These are phyloP conservation scores for Cordyceps militaris DNA, from an alignment of 2,329 filamentous ascomycete species.

Conservation along the genomic window DNA sequence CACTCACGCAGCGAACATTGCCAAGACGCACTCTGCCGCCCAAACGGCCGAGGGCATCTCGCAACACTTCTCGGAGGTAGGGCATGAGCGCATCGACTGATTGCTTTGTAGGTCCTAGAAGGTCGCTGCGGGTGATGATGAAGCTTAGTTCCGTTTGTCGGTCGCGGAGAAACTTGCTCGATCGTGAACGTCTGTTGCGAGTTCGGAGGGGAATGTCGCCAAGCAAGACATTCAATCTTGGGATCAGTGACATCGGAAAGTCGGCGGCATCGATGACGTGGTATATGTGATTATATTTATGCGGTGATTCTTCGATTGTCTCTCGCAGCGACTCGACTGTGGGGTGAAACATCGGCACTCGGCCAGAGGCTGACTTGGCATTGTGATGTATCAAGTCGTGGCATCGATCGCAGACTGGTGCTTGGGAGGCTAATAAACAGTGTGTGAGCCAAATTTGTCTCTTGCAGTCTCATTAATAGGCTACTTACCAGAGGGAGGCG, in stretches of 20 bases:
- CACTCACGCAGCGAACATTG: slow-evolving; percentile 80
- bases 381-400: slow-evolving; percentile 74
- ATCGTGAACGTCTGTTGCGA: slow-evolving; percentile 69
- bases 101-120: slow-evolving; percentile 75
- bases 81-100: slow-evolving; percentile 84
- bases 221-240: slow-evolving; percentile 64
- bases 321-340: slow-evolving; percentile 72
- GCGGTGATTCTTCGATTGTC: slow-evolving; percentile 80
- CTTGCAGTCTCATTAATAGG: not conserved
- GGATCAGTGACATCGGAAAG: slow-evolving; percentile 89
- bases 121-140: slow-evolving; percentile 80
- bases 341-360: slow-evolving; percentile 67
- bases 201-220: slow-evolving; percentile 68
- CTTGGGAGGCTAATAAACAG: slow-evolving; percentile 20
- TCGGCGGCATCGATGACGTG: slow-evolving; percentile 93
- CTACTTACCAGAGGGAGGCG: not conserved
- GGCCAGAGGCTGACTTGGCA: slow-evolving; percentile 38
- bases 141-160: slow-evolving; percentile 77
- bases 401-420: slow-evolving; percentile 78
- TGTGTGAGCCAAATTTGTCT: slow-evolving; percentile 11
- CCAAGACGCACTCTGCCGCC: slow-evolving; percentile 72
- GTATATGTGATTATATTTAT: slow-evolving; percentile 90
- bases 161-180: slow-evolving; percentile 57
- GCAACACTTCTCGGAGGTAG: slow-evolving; percentile 69
- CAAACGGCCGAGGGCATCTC: slow-evolving; percentile 63